Conservation (phyloP, 169 alveolate genomes). For the Amoebophrya sp. region DNA sequence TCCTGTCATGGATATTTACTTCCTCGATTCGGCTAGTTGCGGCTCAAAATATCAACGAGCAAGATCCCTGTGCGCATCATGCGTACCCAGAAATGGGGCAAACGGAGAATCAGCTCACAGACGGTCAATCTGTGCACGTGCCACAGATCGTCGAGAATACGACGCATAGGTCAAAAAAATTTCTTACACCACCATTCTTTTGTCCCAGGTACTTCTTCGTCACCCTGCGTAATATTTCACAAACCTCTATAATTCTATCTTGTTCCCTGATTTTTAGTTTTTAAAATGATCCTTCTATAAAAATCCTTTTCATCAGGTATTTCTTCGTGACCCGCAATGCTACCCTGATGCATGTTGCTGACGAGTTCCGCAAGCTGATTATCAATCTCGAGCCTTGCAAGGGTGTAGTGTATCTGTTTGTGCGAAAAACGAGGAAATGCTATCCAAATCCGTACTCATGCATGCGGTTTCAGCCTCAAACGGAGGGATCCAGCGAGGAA, state of each 20-base stretch:
- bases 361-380: slow-evolving; percentile 32
- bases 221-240: no score
- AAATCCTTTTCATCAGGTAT: neutral
- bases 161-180: neutral
- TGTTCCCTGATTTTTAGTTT: no score
- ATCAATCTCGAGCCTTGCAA: slow-evolving; percentile 36
- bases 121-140: neutral
- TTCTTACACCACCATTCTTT: no score
- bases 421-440: slow-evolving; percentile 36
- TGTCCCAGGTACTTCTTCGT: neutral
- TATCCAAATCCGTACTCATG: slow-evolving; percentile 31
- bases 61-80: neutral
- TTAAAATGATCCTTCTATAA: no score
- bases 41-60: neutral
- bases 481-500: neutral
- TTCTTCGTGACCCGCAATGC: neutral
- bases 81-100: neutral
- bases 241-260: no score
- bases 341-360: neutral
- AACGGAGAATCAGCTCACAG: neutral
- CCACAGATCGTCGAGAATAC: neutral
- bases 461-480: neutral
- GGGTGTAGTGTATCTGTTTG: slow-evolving; percentile 36
- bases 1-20: no score
- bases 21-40: no score